Conservation (phyloP, 2,329 filamentous ascomycete species). For the Hymenoscyphus infarciens region DNA sequence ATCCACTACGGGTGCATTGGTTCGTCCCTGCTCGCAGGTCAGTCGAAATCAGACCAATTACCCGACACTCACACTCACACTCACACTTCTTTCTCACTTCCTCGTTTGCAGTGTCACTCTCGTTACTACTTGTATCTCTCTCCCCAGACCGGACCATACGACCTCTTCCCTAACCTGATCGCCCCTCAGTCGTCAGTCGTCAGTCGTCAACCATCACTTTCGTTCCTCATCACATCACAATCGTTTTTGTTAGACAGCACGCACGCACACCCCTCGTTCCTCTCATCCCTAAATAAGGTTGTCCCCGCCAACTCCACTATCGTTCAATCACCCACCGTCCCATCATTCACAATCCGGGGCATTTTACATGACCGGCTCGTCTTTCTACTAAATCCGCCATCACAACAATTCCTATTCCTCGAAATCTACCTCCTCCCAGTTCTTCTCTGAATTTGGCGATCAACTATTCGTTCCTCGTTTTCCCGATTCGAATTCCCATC, state of each 20-base stretch:
- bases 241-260: neutral
- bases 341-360: neutral
- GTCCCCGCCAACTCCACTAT: neutral
- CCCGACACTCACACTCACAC: neutral
- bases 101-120: neutral
- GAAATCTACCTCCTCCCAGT: neutral
- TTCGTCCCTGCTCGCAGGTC: neutral
- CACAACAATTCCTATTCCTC: neutral
- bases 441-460: neutral
- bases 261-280: neutral
- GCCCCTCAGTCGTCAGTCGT: neutral
- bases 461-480: neutral
- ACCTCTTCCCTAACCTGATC: neutral
- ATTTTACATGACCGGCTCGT: neutral
- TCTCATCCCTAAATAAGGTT: neutral
- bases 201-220: slow-evolving; percentile 5
- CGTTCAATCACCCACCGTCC: neutral
- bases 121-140: neutral
- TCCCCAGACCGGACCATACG: neutral
- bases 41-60: neutral
- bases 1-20: neutral
- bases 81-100: neutral
- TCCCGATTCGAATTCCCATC: neutral
- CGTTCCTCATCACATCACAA: slow-evolving; percentile 3
- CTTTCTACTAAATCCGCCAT: neutral